Evolutionary conservation across 768 basidiomycete genomes (phyloP), one percentile per base, ranked within the genome.

Genomic region (Hydnum rufescens): DNA sequence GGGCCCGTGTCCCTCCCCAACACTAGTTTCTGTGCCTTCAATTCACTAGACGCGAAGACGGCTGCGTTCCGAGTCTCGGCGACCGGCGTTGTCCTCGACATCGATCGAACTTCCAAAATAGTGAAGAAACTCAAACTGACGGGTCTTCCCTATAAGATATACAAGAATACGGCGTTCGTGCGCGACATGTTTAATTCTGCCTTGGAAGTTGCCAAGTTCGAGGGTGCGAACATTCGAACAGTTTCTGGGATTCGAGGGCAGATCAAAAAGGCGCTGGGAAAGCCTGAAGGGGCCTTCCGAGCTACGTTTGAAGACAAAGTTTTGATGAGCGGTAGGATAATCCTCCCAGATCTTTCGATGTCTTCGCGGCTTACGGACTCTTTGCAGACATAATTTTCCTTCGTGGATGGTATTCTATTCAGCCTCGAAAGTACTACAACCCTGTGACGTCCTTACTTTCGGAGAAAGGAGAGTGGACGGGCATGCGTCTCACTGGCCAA

Each of bases 231-330:
- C 63, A 77, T 99, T 53, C 73, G 80, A 54, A 97, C 93, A 0
- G 95, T 97, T 4, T 90, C 87, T 4, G 95, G 95, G 6, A 86
- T 99, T 53, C 70, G 95, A 43, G 95, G 95, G 3, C 93, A 97
- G 65, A 77, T 99, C 50, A 99, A 99, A 70, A 96, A 93, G 65
- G 90, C 85, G 6, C 67, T 96, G 29, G 68, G 79, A n/a, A 96
- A 92, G 61, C 92, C 95, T 2, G 90, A 95, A 54, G 95, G 95
- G 5, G 78, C 85, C 3, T 96, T 86, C 72, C 73, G 95, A 57
- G 95, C 93, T 2, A 92, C 92, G 8, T 99, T 97, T 64, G 95
- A 99, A 66, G 95, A 99, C 65, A 97, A 96, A 70, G 72, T 97
- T 4, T 72, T 97, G 56, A 88, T 81, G 80, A 89, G 89, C 58